These are phyloP conservation scores for Vitis amurensis DNA, from an alignment of 164 flowering plant species.

Conservation along the genomic window DNA sequence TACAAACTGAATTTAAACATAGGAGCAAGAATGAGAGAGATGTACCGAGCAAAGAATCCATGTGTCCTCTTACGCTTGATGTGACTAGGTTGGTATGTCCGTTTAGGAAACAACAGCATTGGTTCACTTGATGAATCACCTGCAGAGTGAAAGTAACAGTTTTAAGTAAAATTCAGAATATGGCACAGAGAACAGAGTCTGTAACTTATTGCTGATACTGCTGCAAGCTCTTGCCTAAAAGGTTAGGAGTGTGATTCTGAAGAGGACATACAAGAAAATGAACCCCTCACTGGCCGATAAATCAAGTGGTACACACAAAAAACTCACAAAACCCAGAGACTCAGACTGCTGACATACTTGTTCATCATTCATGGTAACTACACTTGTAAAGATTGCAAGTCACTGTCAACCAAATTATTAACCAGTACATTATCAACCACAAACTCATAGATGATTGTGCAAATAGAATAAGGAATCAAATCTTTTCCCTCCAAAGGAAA, in stretches of 20 bases:
- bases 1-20: not conserved
- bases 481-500: too few relatives aligned
- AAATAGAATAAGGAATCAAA: too few relatives aligned
- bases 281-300: too few relatives aligned
- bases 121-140: constrained; percentile 54
- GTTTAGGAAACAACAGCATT: constrained; percentile 61
- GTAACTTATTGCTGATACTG: not conserved
- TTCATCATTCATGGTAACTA: too few relatives aligned
- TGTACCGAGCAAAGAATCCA: constrained; percentile 83
- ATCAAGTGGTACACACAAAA: too few relatives aligned
- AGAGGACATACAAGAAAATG: not conserved
- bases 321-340: too few relatives aligned
- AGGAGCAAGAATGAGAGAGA: constrained; percentile 11
- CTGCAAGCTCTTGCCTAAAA: not conserved
- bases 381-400: too few relatives aligned
- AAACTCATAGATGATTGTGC: too few relatives aligned
- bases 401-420: too few relatives aligned
- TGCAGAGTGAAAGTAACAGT: constrained; percentile 15
- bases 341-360: too few relatives aligned
- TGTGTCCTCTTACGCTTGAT: constrained; percentile 75
- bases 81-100: constrained; percentile 80
- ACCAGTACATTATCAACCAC: too few relatives aligned
- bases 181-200: not conserved
- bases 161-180: not conserved
- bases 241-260: not conserved